These are phyloP conservation scores for Ammopiptanthus mongolicus DNA, from an alignment of 306 rosid genomes.

Conservation along the genomic window DNA sequence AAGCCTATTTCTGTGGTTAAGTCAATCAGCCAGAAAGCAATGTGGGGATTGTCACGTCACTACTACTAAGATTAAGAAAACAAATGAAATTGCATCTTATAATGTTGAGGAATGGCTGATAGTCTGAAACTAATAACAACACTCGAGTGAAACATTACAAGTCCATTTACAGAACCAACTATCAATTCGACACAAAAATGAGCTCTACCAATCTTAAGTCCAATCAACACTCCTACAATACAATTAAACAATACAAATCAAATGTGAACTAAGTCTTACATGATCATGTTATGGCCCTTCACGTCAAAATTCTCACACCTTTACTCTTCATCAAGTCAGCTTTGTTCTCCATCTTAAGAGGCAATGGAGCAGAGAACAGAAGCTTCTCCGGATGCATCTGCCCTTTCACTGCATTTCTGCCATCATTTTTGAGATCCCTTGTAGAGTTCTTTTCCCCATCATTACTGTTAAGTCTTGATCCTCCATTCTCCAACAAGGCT, in stretches of 20 bases:
- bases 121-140: slow-evolving; percentile 1
- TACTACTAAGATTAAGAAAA: not conserved
- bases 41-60: not conserved
- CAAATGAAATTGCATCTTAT: not conserved
- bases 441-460: slow-evolving; percentile 43
- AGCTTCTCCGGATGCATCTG: slow-evolving; percentile 24
- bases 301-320: slow-evolving; percentile 41
- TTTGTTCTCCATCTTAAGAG: slow-evolving; percentile 75
- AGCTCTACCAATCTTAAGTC: slow-evolving; percentile 17
- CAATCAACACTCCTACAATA: slow-evolving; percentile 16
- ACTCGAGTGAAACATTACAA: slow-evolving; percentile 14
- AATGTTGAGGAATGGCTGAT: not conserved
- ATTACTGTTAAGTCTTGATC: slow-evolving; percentile 39
- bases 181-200: slow-evolving; percentile 9
- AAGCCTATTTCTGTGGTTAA: not conserved
- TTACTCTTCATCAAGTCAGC: slow-evolving; percentile 44
- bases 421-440: slow-evolving; percentile 24
- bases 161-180: slow-evolving; percentile 18
- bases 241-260: slow-evolving; percentile 19
- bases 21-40: not conserved
- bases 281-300: slow-evolving; percentile 1
- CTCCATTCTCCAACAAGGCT: slow-evolving; percentile 23
- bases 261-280: slow-evolving; percentile 23
- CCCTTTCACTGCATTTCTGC: slow-evolving; percentile 23
- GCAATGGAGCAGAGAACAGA: slow-evolving; percentile 72